A percentile compares a stretch with the other conserved stretches of the same genome.
Conservation (phyloP, 2,329 filamentous ascomycete species). For the Fonsecaea erecta region DNA sequence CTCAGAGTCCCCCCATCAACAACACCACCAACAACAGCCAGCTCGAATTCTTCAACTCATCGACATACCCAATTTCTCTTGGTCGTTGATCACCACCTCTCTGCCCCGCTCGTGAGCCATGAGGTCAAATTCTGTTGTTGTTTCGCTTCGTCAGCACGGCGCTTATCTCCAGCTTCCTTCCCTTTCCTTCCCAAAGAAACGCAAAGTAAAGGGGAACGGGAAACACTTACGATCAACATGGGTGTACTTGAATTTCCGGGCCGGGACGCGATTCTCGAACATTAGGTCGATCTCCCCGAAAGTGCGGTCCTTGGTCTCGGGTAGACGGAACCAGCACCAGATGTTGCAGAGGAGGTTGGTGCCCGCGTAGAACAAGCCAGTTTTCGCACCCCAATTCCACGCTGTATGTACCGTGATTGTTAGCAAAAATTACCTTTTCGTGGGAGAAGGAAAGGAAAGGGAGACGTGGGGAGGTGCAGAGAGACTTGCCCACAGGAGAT, state of each 20-base stretch:
- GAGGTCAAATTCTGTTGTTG: too few relatives aligned
- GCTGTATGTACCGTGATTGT: conserved; percentile 10
- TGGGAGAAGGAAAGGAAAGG: not conserved
- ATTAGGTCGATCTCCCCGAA: conserved; percentile 31
- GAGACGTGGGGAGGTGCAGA: not conserved
- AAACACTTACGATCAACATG: conserved; percentile 27
- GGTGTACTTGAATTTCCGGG: conserved; percentile 45
- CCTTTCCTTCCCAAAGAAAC: too few relatives aligned
- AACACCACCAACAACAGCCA: too few relatives aligned
- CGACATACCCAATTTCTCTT: too few relatives aligned
- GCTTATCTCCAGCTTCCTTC: too few relatives aligned
- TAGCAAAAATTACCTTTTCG: not conserved
- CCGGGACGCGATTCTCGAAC: conserved; percentile 39
- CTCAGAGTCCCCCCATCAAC: too few relatives aligned
- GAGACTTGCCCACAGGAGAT: conserved; percentile 24
- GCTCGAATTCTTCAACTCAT: too few relatives aligned
- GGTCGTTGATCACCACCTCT: too few relatives aligned
- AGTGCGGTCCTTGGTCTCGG: conserved; percentile 33
- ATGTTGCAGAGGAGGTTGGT: conserved; percentile 39
- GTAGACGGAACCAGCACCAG: conserved; percentile 42
- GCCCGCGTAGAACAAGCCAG: conserved; percentile 43
- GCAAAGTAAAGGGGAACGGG: too few relatives aligned
- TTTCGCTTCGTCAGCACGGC: too few relatives aligned
- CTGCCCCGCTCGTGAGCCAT: too few relatives aligned
- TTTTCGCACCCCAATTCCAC: conserved; percentile 43